phyloP scores from a whole-genome alignment of 768 basidiomycete genomes.

The Termitomyces sp. region DNA sequence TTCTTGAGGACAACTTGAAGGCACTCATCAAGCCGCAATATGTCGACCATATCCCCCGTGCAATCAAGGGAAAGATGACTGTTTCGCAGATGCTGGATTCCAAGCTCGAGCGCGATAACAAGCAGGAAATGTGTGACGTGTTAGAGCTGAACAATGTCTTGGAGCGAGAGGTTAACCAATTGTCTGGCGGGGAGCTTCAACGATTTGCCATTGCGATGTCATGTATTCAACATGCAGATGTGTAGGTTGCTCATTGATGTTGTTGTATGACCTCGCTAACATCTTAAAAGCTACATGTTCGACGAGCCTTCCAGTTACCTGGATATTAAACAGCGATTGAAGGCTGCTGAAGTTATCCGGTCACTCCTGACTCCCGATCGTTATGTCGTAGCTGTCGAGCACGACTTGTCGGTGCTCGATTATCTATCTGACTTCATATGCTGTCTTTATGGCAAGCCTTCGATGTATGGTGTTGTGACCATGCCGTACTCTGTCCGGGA shows the following conservation, averaged over 20 bases:
- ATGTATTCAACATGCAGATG: conserved; percentile 91
- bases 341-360: conserved; percentile 93
- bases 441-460: conserved; percentile 94
- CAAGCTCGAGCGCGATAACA: conserved; percentile 87
- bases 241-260: conserved; percentile 47
- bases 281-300: conserved; percentile 80
- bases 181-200: conserved; percentile 97
- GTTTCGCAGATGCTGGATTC: conserved; percentile 90
- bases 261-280: background rate
- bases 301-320: conserved; percentile 98
- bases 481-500: conserved; percentile 98
- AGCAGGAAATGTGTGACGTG: conserved; percentile 77
- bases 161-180: conserved; percentile 75
- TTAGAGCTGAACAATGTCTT: conserved; percentile 86
- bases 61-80: conserved; percentile 85
- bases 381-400: conserved; percentile 97
- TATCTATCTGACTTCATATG: conserved; percentile 99
- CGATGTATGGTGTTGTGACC: conserved; percentile 97
- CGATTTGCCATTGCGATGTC: conserved; percentile 98
- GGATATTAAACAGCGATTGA: conserved; percentile 92
- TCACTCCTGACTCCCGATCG: conserved; percentile 73
- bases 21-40: conserved; percentile 99
- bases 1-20: conserved; percentile 96
- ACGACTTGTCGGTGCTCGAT: conserved; percentile 96
- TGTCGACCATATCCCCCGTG: conserved; percentile 96